Conservation (phyloP, 805 yeast genomes). For the Wilhelminamyces savonicus region DNA sequence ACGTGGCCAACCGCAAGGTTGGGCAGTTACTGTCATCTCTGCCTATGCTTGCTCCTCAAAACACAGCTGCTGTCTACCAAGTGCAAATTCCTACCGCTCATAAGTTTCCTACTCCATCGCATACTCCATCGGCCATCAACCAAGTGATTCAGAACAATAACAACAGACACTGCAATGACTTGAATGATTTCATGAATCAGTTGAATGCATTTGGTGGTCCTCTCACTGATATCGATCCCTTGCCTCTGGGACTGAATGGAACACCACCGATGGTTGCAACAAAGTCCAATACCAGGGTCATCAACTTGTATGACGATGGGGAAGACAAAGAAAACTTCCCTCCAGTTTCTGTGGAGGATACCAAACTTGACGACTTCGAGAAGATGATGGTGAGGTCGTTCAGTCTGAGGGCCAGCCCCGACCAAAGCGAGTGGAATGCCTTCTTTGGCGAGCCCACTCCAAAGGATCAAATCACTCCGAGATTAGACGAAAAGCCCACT, state of each 20-base stretch:
- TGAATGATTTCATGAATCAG: slow-evolving; percentile 36
- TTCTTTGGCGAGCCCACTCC: slow-evolving; percentile 39
- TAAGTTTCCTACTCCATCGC: slow-evolving; percentile 35
- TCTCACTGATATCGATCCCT: slow-evolving; percentile 39
- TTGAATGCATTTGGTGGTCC: slow-evolving; percentile 38
- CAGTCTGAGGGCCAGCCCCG: slow-evolving; percentile 30
- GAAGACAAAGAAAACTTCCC: slow-evolving; percentile 23
- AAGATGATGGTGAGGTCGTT: slow-evolving; percentile 19
- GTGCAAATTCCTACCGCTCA: slow-evolving; percentile 9
- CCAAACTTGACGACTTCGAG: slow-evolving; percentile 13
- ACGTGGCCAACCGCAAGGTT: neutral
- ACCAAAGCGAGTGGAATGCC: slow-evolving; percentile 36
- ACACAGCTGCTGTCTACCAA: slow-evolving; percentile 7
- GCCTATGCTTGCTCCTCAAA: slow-evolving; percentile 3
- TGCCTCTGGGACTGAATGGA: slow-evolving; percentile 31
- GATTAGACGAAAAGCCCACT: slow-evolving; percentile 14
- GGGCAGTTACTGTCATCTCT: slow-evolving; percentile 5
- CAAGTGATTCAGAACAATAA: slow-evolving; percentile 26
- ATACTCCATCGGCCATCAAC: slow-evolving; percentile 32
- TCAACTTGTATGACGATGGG: slow-evolving; percentile 39
- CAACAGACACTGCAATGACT: slow-evolving; percentile 18
- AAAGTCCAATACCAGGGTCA: slow-evolving; percentile 47
- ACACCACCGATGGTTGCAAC: slow-evolving; percentile 50
- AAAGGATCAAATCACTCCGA: slow-evolving; percentile 22
- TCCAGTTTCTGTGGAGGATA: slow-evolving; percentile 6